Evolutionary conservation across 805 yeast genomes (phyloP).

Genomic region (Metschnikowia similis): DNA sequence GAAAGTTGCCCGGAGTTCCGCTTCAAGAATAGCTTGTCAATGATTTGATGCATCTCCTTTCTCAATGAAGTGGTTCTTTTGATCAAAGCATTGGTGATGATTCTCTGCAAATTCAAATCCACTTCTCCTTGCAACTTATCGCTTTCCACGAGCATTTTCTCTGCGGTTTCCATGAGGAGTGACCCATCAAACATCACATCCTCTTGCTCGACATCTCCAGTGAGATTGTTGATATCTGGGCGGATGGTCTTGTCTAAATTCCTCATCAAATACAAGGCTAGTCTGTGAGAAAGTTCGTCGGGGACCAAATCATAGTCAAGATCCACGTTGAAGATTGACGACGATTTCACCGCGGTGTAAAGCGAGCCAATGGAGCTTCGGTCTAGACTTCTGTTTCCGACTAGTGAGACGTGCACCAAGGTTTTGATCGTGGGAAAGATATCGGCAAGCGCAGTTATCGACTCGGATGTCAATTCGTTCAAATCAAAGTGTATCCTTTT

Average conservation of each 20-base stretch:
- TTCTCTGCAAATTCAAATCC: slow-evolving; percentile 38
- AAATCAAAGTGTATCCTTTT: slow-evolving; percentile 53
- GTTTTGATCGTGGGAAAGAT: slow-evolving; percentile 45
- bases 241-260: slow-evolving; percentile 48
- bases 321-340: slow-evolving; percentile 47
- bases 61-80: slow-evolving; percentile 49
- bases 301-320: slow-evolving; percentile 49
- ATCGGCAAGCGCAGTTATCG: slow-evolving; percentile 46
- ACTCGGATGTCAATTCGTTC: slow-evolving; percentile 44
- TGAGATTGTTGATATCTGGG: slow-evolving; percentile 19
- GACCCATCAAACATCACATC: slow-evolving; percentile 77
- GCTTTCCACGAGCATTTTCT: slow-evolving; percentile 46
- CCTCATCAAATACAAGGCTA: slow-evolving; percentile 54
- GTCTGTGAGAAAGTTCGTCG: slow-evolving; percentile 50
- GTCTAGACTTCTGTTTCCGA: slow-evolving; percentile 47
- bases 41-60: slow-evolving; percentile 47
- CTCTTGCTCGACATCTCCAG: slow-evolving; percentile 37
- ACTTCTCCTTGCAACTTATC: slow-evolving; percentile 20
- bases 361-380: slow-evolving; percentile 44
- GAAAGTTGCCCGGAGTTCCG: slow-evolving; percentile 45
- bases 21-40: slow-evolving; percentile 46
- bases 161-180: slow-evolving; percentile 69
- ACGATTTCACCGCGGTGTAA: slow-evolving; percentile 49
- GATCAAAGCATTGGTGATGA: slow-evolving; percentile 47
- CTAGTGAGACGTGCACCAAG: slow-evolving; percentile 49